Conservation (phyloP, 2,329 filamentous ascomycete genomes). For the Phyllosticta citribraziliensis region DNA sequence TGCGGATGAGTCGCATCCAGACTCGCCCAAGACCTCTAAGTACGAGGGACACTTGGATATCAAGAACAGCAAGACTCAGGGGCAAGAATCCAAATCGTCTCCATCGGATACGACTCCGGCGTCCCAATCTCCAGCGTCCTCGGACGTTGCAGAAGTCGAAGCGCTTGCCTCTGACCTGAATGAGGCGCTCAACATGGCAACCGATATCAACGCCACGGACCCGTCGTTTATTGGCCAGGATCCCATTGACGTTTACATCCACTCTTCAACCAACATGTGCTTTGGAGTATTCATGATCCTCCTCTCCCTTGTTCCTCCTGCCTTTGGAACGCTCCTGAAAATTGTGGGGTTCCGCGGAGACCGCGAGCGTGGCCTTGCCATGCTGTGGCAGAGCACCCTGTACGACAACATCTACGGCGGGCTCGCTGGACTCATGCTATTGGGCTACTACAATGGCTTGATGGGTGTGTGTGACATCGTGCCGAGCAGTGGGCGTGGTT, state of each 20-base stretch:
- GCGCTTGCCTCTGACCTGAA: not conserved
- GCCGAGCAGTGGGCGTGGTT: constrained; percentile 44
- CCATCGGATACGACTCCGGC: constrained; percentile 15
- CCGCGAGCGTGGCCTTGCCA: constrained; percentile 65
- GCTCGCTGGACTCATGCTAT: constrained; percentile 68
- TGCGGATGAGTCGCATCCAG: constrained; percentile 40
- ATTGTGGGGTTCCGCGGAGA: constrained; percentile 90
- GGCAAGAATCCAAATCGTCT: not conserved
- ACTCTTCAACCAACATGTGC: constrained; percentile 80
- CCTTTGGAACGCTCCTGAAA: constrained; percentile 76
- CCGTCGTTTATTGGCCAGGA: constrained; percentile 49
- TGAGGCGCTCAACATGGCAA: not conserved
- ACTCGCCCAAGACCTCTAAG: constrained; percentile 35
- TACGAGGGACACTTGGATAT: constrained; percentile 37
- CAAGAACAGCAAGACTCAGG: constrained; percentile 11
- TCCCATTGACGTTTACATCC: constrained; percentile 76
- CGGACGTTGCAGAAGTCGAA: not conserved
- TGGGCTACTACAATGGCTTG: constrained; percentile 82
- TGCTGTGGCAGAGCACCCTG: constrained; percentile 84
- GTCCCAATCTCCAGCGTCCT: constrained; percentile 2
- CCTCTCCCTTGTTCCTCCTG: constrained; percentile 85
- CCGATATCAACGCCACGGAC: constrained; percentile 1
- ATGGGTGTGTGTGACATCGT: constrained; percentile 83
- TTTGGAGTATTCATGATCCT: constrained; percentile 79
- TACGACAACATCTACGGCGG: constrained; percentile 89